Conservation (phyloP, 2,329 filamentous ascomycete genomes). For the Clarireedia hainanense region DNA sequence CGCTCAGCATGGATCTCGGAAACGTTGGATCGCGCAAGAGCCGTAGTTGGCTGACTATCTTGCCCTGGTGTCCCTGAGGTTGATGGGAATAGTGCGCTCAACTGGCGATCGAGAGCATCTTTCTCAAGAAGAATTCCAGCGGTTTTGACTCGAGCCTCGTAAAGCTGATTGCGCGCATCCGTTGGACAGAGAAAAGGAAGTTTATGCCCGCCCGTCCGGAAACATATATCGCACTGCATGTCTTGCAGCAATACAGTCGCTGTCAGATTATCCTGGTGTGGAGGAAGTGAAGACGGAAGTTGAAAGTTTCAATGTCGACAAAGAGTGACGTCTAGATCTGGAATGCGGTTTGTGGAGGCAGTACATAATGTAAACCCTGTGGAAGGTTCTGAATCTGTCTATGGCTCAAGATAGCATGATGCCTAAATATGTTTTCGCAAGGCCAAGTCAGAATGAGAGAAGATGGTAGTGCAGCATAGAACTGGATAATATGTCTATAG, state of each 20-base stretch:
- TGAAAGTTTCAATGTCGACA: not conserved
- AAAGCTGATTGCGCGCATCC: constrained; percentile 62
- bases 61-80: constrained; percentile 1
- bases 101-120: constrained; percentile 35
- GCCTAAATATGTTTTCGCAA: not conserved
- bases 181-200: constrained; percentile 60
- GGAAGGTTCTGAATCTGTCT: not conserved
- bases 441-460: too few relatives aligned
- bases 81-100: constrained; percentile 14
- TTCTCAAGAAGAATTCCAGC: constrained; percentile 55
- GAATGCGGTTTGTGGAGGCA: not conserved
- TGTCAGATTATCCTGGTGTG: not conserved
- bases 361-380: constrained; percentile 1
- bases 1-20: constrained; percentile 41
- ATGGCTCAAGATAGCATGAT: too few relatives aligned
- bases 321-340: constrained; percentile 5
- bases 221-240: constrained; percentile 66
- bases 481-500: too few relatives aligned
- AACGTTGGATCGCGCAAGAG: constrained; percentile 16
- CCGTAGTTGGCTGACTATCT: not conserved
- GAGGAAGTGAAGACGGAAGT: constrained; percentile 6
- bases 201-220: constrained; percentile 45
- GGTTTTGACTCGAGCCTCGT: constrained; percentile 54
- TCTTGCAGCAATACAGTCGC: constrained; percentile 14
- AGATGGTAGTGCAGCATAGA: too few relatives aligned